Base-by-base conservation (phyloP, 495 filamentous ascomycete genomes). In the Penicillium cosmopolitanum region DNA sequence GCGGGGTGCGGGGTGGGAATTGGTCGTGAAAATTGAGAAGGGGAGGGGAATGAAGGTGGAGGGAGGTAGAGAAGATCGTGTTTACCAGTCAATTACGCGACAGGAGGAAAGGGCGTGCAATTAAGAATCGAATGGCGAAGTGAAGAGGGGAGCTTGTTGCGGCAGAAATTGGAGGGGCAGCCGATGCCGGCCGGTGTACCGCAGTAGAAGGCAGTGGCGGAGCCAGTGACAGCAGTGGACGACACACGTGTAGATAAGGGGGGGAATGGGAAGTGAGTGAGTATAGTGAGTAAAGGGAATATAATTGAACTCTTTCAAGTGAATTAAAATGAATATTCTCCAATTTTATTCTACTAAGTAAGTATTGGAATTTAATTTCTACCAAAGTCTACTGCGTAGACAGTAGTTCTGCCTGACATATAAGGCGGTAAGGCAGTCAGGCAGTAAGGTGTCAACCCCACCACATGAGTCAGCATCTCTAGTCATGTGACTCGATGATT, bases 101-200 rank as follows among this genome's bases (percentile, higher is more conserved):
- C 28, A 51, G 31, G 33, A 28, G 51, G 46, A 48, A 47, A 57
- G 31, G 38, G 50, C 25, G 35, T 42, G 53, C 38, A 56, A 53
- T 47, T 35, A 53, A 43, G 43, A 36, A 19, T n/a, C 13, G 48
- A 47, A 18, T 50, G 50, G 53, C 38, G 53, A 47, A 35, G 21
- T 48, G 35, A 44, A 55, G 28, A 31, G 28, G 28, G 61, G 64
- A 59, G 55, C 63, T 57, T 53, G 54, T 63, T 66, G 52, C 60
- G 65, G 60, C 63, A 69, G 64, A 72, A 67, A 63, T 65, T 68
- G 63, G 69, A 66, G 69, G 69, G 69, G 65, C 62, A 63, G 62
- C 44, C 57, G 65, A 36, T 53, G 66, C 50, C 60, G 51, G 35
- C 46, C 50, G 57, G 51, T 40, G 12, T 40, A 34, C 19, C 44